Percentiles rank a stretch among this genome's conserved stretches.
These are phyloP conservation scores for Withania somnifera DNA, from an alignment of 305 asterid species.

Conservation along the genomic window DNA sequence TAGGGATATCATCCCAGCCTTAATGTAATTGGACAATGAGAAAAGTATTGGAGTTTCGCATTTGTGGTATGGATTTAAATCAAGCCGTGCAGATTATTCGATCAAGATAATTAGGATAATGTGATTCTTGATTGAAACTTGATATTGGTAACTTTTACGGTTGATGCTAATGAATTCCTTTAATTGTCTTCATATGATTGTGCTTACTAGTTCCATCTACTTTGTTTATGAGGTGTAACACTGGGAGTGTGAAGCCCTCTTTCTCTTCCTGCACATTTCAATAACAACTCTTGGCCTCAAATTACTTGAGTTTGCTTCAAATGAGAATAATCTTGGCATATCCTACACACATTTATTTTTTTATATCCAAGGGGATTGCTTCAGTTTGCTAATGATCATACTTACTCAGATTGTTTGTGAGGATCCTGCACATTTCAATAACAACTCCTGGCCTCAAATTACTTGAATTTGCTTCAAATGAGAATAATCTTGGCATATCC, in stretches of 20 bases:
- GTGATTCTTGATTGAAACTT: neutral
- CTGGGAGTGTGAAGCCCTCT: neutral
- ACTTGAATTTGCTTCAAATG: too few species aligned
- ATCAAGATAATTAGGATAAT: neutral
- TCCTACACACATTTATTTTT: neutral
- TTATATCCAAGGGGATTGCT: neutral
- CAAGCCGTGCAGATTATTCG: neutral
- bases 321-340: neutral
- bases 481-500: neutral
- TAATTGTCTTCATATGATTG: neutral
- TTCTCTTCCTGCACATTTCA: neutral
- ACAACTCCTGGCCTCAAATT: too few species aligned
- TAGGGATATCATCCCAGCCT: neutral
- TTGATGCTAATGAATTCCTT: neutral
- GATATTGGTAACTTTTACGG: neutral
- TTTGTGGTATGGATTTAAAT: neutral
- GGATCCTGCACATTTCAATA: too few species aligned
- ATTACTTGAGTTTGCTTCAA: neutral
- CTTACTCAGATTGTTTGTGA: neutral
- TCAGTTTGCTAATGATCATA: neutral
- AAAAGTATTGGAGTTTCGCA: neutral
- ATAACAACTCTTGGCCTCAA: neutral
- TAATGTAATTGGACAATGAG: neutral
- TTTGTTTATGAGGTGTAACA: neutral
- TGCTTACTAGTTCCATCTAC: neutral